Evolutionary conservation across 257 asterid genomes (phyloP), one percentile per base, ranked within the genome.

Genomic region (Penstemon barbatus): DNA sequence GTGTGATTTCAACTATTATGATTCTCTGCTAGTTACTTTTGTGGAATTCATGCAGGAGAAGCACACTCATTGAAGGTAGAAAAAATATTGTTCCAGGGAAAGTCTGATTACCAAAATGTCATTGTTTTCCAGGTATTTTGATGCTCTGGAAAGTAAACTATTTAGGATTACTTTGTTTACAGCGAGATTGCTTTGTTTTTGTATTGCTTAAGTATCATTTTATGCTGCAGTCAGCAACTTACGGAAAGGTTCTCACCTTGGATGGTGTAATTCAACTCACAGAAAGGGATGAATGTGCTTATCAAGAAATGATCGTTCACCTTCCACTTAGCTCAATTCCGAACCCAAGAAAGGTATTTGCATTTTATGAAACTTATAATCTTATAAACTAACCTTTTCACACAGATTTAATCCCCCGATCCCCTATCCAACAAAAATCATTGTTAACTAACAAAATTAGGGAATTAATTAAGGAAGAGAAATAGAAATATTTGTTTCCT

Each of bases 271-370:
- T 93, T 77, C 99, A 93, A 70, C 89, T 93, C 53, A 93, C 99
- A 0, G 99, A 93, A 81, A 90, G 99, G 80, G 99, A 93, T 79
- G 99, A 93, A 83, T 93, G 97, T 87, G 96, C 99, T 78, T 93
- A 93, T 72, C 99, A 90, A 79, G 99, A 94, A 79, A 94, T 94
- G 99, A 94, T 94, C 64, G 57, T 88, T 50, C 99, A 91, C 79
- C 96, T 94, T 61, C 99, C 99, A 5, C 97, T 94, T 63, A 82
- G 91, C 84, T 94, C 99, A 41, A 91, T 94, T 68, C 86, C 84
- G 10, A 87, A 79, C 81, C 99, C 99, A 0, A 89, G 78, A 81
- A 94, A 94, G 97, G 99, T 88, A 71, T 13, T 55, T 62, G 7
- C 2, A 11, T 19, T 40, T 33, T 18, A 36, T 0, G 52, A 55